Evolutionary conservation across 805 yeast genomes (phyloP).

Genomic region (Lipomyces oligophaga): DNA sequence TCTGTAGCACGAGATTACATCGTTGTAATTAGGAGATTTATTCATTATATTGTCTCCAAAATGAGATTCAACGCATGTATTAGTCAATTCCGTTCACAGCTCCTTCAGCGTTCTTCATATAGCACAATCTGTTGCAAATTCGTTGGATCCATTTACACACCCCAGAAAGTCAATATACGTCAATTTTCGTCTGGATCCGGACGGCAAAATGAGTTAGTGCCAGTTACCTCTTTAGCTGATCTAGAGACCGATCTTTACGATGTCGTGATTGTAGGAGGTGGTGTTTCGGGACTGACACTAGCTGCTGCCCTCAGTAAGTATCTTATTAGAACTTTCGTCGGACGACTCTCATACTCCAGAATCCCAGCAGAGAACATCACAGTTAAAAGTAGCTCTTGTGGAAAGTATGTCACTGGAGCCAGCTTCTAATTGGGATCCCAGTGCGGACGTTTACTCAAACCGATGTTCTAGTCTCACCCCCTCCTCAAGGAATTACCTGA

Average conservation of each 20-base stretch:
- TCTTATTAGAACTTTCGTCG: not conserved
- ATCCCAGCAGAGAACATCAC: conserved; percentile 56
- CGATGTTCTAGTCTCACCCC: conserved; percentile 87
- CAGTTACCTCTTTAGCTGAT: too few relatives aligned
- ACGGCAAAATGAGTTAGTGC: too few relatives aligned
- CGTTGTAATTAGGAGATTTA: too few relatives aligned
- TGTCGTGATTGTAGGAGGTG: conserved; percentile 89
- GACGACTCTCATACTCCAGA: conserved; percentile 36
- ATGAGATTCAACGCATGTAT: too few relatives aligned
- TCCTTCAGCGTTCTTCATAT: too few relatives aligned
- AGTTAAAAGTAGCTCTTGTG: conserved; percentile 61
- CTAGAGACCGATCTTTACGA: conserved; percentile 44
- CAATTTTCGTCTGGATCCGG: too few relatives aligned
- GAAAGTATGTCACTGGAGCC: conserved; percentile 64
- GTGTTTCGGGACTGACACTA: conserved; percentile 91
- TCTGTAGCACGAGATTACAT: too few relatives aligned
- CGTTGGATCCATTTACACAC: too few relatives aligned
- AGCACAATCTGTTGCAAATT: too few relatives aligned
- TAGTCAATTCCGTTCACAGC: too few relatives aligned
- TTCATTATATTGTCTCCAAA: too few relatives aligned
- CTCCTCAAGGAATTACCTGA: conserved; percentile 43
- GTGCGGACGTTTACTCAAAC: conserved; percentile 58
- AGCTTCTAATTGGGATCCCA: conserved; percentile 47
- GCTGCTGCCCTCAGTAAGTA: conserved; percentile 59
- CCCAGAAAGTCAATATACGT: too few relatives aligned